Evolutionary conservation across 768 basidiomycete species (phyloP).

Genomic region (Phaeolepiota aurea): DNA sequence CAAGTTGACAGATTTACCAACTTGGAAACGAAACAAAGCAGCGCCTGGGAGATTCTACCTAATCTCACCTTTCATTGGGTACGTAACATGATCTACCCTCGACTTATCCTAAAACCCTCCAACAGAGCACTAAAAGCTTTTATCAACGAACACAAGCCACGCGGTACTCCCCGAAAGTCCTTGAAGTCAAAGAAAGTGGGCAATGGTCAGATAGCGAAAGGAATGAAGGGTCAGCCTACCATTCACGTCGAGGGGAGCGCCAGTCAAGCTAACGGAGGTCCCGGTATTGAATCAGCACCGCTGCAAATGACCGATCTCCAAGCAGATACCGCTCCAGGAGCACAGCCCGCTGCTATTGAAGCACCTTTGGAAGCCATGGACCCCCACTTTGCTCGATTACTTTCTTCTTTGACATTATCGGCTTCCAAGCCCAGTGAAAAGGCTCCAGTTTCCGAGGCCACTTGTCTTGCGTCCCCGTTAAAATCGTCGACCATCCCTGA

Average conservation of each 20-base stretch:
- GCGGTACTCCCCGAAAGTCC: conserved; percentile 30
- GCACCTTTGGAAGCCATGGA: conserved; percentile 28
- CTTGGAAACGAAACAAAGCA: conserved; percentile 77
- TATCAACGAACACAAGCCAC: conserved; percentile 56
- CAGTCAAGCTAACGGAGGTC: no score
- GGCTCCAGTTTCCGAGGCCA: background rate
- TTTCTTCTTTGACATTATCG: conserved; percentile 57
- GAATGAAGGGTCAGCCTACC: no score
- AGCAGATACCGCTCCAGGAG: conserved; percentile 2
- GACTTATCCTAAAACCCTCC: conserved; percentile 1
- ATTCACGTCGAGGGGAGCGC: no score
- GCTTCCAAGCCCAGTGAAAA: conserved; percentile 6
- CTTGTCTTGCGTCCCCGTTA: background rate
- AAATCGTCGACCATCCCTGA: background rate
- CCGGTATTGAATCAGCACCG: no score
- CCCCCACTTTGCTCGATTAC: conserved; percentile 63
- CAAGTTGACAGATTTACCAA: conserved; percentile 78
- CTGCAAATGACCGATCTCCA: no score
- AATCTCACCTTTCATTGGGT: conserved; percentile 91
- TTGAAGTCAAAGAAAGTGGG: conserved; percentile 15
- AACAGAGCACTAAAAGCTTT: conserved; percentile 59
- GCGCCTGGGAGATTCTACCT: conserved; percentile 83
- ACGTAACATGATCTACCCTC: conserved; percentile 14
- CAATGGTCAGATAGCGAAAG: no score
- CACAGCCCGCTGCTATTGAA: background rate